These are phyloP conservation scores for Letharia columbiana DNA, from an alignment of 495 filamentous ascomycete species.

Conservation along the genomic window DNA sequence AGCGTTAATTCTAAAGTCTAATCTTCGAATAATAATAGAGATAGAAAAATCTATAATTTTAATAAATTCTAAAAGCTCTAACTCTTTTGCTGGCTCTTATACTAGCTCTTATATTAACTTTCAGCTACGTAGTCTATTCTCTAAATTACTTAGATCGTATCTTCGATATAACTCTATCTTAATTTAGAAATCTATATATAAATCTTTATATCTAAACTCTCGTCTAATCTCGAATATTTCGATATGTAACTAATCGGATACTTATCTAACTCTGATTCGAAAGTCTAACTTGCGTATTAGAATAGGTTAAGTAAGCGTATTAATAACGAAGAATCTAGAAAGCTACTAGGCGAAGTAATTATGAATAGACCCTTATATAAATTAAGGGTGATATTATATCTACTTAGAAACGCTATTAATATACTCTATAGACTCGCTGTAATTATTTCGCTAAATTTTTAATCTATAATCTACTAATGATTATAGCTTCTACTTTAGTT, in stretches of 20 bases:
- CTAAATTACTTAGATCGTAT: background rate
- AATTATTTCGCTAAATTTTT: background rate
- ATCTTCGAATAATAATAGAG: background rate
- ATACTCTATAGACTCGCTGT: background rate
- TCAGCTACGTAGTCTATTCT: background rate
- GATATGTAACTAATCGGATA: background rate
- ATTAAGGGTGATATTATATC: background rate
- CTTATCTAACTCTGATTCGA: background rate
- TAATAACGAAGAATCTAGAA: background rate
- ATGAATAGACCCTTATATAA: background rate
- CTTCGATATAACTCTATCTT: background rate
- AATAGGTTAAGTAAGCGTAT: background rate
- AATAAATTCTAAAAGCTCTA: constrained; percentile 2
- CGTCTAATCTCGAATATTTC: background rate
- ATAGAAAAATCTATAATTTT: constrained; percentile 1
- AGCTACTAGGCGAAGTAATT: background rate
- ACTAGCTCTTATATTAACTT: background rate
- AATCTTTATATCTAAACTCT: background rate
- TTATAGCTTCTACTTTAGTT: constrained; percentile 1
- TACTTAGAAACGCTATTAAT: background rate
- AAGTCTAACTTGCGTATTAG: background rate
- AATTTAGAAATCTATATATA: background rate
- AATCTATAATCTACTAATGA: background rate
- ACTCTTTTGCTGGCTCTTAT: background rate
- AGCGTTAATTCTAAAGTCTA: constrained; percentile 8